A percentile compares a stretch with the other conserved stretches of the same genome.
Evolutionary conservation across 2,329 filamentous ascomycete species (phyloP).

Genomic region (Beauveria scarabaeidicola): DNA sequence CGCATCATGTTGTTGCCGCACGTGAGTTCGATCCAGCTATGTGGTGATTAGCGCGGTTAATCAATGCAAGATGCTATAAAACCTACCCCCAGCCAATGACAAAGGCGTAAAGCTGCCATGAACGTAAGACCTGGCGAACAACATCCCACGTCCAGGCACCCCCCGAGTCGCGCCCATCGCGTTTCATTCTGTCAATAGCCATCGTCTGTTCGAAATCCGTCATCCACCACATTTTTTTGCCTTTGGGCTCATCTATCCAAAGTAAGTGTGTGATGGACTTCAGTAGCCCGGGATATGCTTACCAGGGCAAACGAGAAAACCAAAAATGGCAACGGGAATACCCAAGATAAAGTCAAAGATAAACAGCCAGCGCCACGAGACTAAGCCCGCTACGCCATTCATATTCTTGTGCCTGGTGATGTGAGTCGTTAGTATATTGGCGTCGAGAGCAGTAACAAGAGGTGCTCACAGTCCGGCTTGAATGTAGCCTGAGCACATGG

Average conservation of each 20-base stretch:
- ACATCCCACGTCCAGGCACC: conserved; percentile 9
- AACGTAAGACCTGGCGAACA: conserved; percentile 2
- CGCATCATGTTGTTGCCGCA: conserved; percentile 10
- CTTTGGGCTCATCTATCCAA: conserved; percentile 7
- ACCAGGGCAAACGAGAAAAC: conserved; percentile 11
- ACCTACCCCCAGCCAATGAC: conserved; percentile 11
- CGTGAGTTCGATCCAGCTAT: conserved; percentile 6
- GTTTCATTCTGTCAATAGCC: conserved; percentile 2
- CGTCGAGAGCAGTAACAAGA: neutral
- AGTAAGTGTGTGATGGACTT: neutral
- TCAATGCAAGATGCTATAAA: no score
- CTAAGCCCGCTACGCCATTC: conserved; percentile 25
- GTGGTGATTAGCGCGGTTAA: neutral
- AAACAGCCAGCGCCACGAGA: conserved; percentile 31
- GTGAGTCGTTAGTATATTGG: neutral
- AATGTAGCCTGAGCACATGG: conserved; percentile 29
- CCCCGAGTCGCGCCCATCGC: conserved; percentile 7
- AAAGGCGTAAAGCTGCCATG: conserved; percentile 13
- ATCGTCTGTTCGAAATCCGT: neutral
- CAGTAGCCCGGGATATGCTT: neutral
- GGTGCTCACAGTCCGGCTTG: conserved; percentile 23
- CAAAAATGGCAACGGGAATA: conserved; percentile 25
- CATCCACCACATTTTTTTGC: conserved; percentile 13
- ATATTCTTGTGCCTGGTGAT: conserved; percentile 18
- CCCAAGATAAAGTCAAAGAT: conserved; percentile 29